These are phyloP conservation scores for Vigna trinervia DNA, from an alignment of 306 rosid species.

Conservation along the genomic window DNA sequence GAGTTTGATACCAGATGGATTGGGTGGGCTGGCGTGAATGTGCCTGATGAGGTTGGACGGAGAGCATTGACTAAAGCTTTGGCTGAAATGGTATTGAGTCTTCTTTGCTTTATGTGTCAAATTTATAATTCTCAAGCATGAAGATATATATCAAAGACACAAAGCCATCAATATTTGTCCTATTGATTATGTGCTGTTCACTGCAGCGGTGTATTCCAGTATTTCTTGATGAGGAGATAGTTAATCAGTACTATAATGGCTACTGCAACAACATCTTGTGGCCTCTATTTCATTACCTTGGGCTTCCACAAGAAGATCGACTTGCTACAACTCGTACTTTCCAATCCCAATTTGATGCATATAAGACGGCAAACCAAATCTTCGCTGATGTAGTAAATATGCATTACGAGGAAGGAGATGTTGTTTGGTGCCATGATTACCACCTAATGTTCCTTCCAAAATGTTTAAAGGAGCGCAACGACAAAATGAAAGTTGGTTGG, in stretches of 20 bases:
- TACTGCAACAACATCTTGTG: constrained; percentile 97
- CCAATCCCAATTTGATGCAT: constrained; percentile 95
- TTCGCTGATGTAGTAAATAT: constrained; percentile 91
- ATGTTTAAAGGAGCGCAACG: constrained; percentile 81
- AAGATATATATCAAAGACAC: neutral
- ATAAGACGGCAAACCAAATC: constrained; percentile 89
- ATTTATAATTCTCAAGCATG: constrained; percentile 28
- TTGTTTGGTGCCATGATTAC: constrained; percentile 97
- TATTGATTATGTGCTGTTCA: constrained; percentile 35
- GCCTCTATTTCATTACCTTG: constrained; percentile 97
- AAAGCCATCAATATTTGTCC: constrained; percentile 10
- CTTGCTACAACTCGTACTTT: constrained; percentile 95
- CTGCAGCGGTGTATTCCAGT: constrained; percentile 93
- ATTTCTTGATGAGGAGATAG: constrained; percentile 90
- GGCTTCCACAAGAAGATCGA: constrained; percentile 95
- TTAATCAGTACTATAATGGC: constrained; percentile 96
- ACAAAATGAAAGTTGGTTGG: constrained; percentile 94
- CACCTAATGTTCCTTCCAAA: constrained; percentile 97
- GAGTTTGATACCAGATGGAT: constrained; percentile 98
- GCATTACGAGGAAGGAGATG: constrained; percentile 93
- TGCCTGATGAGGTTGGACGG: constrained; percentile 83
- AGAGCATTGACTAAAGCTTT: constrained; percentile 78
- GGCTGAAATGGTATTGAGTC: constrained; percentile 83
- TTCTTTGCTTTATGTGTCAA: constrained; percentile 32
- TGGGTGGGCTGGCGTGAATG: constrained; percentile 99